Conservation (phyloP, 2,329 filamentous ascomycete species). For the Neofusicoccum cordaticola region DNA sequence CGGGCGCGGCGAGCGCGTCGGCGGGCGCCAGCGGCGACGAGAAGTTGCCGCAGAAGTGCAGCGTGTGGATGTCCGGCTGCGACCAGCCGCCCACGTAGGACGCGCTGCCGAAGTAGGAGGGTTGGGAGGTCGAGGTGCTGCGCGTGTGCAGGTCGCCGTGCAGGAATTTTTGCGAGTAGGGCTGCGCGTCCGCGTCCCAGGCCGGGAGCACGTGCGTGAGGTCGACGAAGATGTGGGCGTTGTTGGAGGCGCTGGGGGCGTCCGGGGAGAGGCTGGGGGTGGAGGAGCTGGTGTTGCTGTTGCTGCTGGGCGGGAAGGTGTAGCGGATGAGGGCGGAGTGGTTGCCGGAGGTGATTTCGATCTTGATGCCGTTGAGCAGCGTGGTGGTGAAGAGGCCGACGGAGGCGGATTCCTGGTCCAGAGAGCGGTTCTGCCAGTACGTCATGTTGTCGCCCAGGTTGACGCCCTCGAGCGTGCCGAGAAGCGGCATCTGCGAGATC, state of each 20-base stretch:
- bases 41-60: conserved; percentile 36
- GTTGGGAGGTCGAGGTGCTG: conserved; percentile 24
- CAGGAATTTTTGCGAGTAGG: conserved; percentile 24
- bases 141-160: conserved; percentile 21
- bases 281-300: not conserved
- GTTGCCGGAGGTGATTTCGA: conserved; percentile 37
- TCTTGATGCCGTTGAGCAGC: conserved; percentile 33
- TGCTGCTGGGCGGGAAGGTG: conserved; percentile 29
- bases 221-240: conserved; percentile 47
- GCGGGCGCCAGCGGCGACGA: conserved; percentile 26
- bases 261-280: conserved; percentile 13
- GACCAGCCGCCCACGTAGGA: conserved; percentile 45
- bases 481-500: conserved; percentile 42
- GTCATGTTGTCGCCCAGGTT: conserved; percentile 45
- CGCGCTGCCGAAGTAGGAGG: conserved; percentile 46
- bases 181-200: conserved; percentile 24
- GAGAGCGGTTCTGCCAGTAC: conserved; percentile 37
- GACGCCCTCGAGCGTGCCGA: conserved; percentile 36
- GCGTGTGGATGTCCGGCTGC: conserved; percentile 34
- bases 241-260: conserved; percentile 19
- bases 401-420: conserved; percentile 30
- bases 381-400: conserved; percentile 38
- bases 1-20: conserved; percentile 23
- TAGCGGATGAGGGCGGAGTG: conserved; percentile 39
- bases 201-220: conserved; percentile 48